phyloP scores from a whole-genome alignment of 1,139 yeast genomes.

The Starmera stellimalicola region DNA sequence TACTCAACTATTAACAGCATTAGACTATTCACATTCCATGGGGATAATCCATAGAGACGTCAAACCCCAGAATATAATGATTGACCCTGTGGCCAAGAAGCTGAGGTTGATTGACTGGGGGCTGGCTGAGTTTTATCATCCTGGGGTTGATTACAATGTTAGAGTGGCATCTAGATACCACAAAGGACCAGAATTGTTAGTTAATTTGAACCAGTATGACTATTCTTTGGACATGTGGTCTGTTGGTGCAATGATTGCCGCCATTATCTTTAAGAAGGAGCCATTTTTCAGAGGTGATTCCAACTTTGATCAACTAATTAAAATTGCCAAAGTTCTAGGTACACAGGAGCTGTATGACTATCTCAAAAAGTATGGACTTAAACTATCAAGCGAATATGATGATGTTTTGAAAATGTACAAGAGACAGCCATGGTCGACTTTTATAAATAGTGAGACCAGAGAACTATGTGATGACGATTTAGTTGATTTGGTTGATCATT shows the following conservation, averaged over 20 bases:
- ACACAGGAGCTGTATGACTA: slow-evolving; percentile 74
- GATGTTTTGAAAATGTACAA: slow-evolving; percentile 65
- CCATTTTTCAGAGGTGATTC: slow-evolving; percentile 97
- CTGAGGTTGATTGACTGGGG: slow-evolving; percentile 97
- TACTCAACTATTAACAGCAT: slow-evolving; percentile 78
- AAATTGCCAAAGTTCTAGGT: slow-evolving; percentile 89
- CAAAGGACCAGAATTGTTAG: slow-evolving; percentile 94
- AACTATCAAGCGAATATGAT: slow-evolving; percentile 74
- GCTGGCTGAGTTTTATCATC: slow-evolving; percentile 93
- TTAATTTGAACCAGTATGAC: slow-evolving; percentile 90
- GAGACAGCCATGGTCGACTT: slow-evolving; percentile 82
- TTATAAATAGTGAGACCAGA: slow-evolving; percentile 66
- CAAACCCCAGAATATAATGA: slow-evolving; percentile 97
- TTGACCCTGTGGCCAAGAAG: slow-evolving; percentile 68
- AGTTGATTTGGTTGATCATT: slow-evolving; percentile 72
- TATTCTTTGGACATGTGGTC: slow-evolving; percentile 96
- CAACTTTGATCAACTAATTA: slow-evolving; percentile 91
- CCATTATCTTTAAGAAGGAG: slow-evolving; percentile 90
- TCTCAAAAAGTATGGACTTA: slow-evolving; percentile 65
- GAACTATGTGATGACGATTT: slow-evolving; percentile 63
- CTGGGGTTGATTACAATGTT: slow-evolving; percentile 90
- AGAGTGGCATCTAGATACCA: slow-evolving; percentile 97
- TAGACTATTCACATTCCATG: slow-evolving; percentile 92
- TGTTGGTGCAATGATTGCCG: slow-evolving; percentile 95
- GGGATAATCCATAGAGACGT: slow-evolving; percentile 99